Evolutionary conservation across 495 filamentous ascomycete species (phyloP).

Genomic region (Talaromyces proteolyticus): DNA sequence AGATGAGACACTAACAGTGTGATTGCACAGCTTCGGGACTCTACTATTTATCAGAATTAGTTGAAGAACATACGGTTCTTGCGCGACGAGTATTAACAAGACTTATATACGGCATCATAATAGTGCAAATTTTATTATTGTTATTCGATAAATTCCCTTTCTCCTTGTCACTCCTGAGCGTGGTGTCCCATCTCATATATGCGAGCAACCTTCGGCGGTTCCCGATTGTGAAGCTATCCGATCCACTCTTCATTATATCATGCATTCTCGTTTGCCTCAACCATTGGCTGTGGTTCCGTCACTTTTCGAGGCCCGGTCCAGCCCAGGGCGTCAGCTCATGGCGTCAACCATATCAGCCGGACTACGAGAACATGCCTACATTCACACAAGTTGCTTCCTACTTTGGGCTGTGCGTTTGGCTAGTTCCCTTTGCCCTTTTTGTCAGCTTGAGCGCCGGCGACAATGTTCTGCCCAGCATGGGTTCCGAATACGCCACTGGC

Average conservation of each 20-base stretch:
- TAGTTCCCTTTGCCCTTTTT: conserved; percentile 92
- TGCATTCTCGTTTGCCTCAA: conserved; percentile 86
- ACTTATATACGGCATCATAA: conserved; percentile 81
- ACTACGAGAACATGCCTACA: conserved; percentile 56
- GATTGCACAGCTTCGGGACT: conserved; percentile 72
- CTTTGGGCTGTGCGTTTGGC: conserved; percentile 94
- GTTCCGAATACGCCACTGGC: conserved; percentile 58
- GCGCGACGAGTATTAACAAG: conserved; percentile 77
- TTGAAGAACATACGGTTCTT: conserved; percentile 94
- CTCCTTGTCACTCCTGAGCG: conserved; percentile 63
- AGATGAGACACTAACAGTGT: neutral
- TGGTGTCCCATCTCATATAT: conserved; percentile 82
- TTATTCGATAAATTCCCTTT: conserved; percentile 82
- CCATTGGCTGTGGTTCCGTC: conserved; percentile 93
- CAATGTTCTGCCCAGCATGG: conserved; percentile 88
- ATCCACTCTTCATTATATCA: conserved; percentile 81
- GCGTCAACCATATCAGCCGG: conserved; percentile 53
- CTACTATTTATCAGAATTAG: conserved; percentile 96
- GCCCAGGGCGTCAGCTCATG: conserved; percentile 21
- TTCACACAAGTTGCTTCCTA: conserved; percentile 96
- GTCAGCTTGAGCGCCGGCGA: conserved; percentile 89
- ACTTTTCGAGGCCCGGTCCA: conserved; percentile 62
- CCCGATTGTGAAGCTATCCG: conserved; percentile 80
- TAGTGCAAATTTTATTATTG: conserved; percentile 65
- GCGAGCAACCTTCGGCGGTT: conserved; percentile 83